phyloP scores from a whole-genome alignment of 352 stramenopile genomes.

The Globisporangium perplexum region DNA sequence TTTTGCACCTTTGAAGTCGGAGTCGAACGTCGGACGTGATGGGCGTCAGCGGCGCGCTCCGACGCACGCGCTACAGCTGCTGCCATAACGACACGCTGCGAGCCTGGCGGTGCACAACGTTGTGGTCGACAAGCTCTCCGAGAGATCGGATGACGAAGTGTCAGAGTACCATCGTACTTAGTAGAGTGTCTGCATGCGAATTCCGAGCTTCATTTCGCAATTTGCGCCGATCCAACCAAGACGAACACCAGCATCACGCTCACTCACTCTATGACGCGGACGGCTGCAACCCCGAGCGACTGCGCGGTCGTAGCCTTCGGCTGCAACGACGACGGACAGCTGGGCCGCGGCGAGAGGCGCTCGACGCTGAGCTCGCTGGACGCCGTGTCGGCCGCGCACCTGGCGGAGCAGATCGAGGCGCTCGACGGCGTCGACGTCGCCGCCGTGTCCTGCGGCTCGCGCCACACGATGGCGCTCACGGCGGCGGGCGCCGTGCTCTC shows the following conservation, averaged over 20 bases:
- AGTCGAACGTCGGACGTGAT: no score
- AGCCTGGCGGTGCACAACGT: no score
- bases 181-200: no score
- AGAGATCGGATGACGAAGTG: no score
- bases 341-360: constrained; percentile 64
- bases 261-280: background rate
- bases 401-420: constrained; percentile 50
- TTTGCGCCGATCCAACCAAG: background rate
- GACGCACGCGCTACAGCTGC: no score
- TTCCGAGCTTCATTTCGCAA: no score
- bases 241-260: background rate
- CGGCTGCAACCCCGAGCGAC: constrained; percentile 3
- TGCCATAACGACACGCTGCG: no score
- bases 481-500: constrained; percentile 53
- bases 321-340: constrained; percentile 81
- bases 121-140: no score
- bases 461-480: constrained; percentile 78
- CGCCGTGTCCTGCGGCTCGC: constrained; percentile 73
- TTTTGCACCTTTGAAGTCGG: no score
- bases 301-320: constrained; percentile 64
- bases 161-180: no score
- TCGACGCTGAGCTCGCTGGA: constrained; percentile 50
- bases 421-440: constrained; percentile 47
- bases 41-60: no score
- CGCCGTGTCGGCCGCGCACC: constrained; percentile 70